Evolutionary conservation across 2,329 filamentous ascomycete species (phyloP).

Genomic region (Phaeosphaeriaceae sp.): DNA sequence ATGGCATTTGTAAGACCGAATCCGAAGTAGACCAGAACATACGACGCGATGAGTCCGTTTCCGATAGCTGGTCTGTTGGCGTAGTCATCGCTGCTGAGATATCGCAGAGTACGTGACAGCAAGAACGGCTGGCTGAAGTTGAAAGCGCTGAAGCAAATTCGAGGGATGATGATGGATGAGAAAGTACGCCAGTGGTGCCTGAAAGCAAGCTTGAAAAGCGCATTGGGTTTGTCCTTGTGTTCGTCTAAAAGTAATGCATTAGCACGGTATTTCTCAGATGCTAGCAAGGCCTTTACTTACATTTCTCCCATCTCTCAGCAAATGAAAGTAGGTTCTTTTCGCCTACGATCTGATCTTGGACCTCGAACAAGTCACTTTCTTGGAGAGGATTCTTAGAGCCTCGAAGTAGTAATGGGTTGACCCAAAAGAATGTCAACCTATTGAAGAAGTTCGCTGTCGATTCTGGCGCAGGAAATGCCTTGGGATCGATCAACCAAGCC

Average conservation of each 20-base stretch:
- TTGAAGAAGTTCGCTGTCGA: conserved; percentile 21
- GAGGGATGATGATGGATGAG: conserved; percentile 14
- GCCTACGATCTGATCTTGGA: conserved; percentile 15
- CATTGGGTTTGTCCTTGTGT: conserved; percentile 7
- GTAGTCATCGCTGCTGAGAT: conserved; percentile 11
- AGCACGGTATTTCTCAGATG: background rate
- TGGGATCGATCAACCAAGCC: conserved; percentile 7
- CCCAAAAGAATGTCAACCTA: conserved; percentile 20
- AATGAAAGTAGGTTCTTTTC: conserved; percentile 14
- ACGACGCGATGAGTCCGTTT: conserved; percentile 19
- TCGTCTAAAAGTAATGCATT: conserved; percentile 1
- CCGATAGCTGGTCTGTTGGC: conserved; percentile 9
- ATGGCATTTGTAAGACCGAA: conserved; percentile 11
- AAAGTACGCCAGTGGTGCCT: conserved; percentile 16
- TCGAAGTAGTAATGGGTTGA: conserved; percentile 17
- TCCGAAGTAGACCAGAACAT: conserved; percentile 17
- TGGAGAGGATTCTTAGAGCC: conserved; percentile 16
- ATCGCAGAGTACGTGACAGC: conserved; percentile 13
- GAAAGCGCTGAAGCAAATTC: conserved; percentile 15
- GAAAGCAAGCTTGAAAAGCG: conserved; percentile 15
- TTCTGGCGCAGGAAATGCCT: conserved; percentile 14
- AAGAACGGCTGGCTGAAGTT: conserved; percentile 20
- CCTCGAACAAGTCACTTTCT: conserved; percentile 13
- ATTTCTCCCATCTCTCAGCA: conserved; percentile 16
- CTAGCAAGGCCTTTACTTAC: background rate